Evolutionary conservation across 1,284 basidiomycete genomes (phyloP), one percentile per base, ranked within the genome.

Genomic region (Malassezia dermatis): DNA sequence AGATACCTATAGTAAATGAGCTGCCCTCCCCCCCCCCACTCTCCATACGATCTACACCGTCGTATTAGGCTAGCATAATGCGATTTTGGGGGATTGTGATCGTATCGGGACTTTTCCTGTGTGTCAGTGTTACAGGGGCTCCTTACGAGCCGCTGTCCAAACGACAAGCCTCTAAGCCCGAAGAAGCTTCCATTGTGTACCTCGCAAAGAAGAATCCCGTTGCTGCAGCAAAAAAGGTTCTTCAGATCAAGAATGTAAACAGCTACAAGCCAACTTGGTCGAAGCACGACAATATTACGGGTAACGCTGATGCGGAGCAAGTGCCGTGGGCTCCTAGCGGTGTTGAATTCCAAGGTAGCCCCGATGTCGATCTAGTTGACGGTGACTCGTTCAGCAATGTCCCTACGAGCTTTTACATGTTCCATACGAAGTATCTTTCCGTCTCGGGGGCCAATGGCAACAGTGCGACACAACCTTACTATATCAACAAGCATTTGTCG

Each of bases 341-440:
- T 31, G 59, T 65, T 1, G 28, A 50, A 21, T 64, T 56, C 15
- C 32, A 58, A 11, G 32, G 53, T 17, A 63, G 57, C 50, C 63
- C 65, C 2, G 53, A 32, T 19, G 65, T 65, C 13, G 54, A 45
- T 40, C 34, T 51, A 4, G 55, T 59, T 10, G 53, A 44, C 6
- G 89, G 89, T 2, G 71, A 65, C 64, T 15, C 57, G 13, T 49
- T 32, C 1, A 48, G 26, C 19, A 17, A n/a, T 10, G 42, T 73
- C 0, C 69, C 71, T 2, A 31, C 56, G 0, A 49, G 11, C 19
- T 46, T 70, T 8, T 28, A 46, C 7, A 60, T 50, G 12, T 72
- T 71, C 57, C 51, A 56, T 21, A 53, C 70, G 23, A 67, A 69
- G 54, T 53, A 60, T 11, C 61, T 62, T 4, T 48, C 49, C 30